Conservation (phyloP, 2,329 filamentous ascomycete genomes). For the Penicillium sp. region DNA sequence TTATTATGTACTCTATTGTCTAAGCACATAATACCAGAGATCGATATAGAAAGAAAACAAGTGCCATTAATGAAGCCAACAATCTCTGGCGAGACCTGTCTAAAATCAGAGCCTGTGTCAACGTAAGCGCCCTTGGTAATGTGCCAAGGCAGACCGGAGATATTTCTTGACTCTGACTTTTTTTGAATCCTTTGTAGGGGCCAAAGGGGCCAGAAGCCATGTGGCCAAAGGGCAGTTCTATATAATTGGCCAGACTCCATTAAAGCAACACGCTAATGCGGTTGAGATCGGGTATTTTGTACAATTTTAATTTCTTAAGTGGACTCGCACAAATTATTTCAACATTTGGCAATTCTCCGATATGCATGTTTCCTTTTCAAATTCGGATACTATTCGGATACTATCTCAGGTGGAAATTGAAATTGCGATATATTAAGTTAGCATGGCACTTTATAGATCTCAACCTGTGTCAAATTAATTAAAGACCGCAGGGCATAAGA, state of each 20-base stretch:
- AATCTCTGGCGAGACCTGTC: not conserved
- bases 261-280: not conserved
- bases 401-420: not conserved
- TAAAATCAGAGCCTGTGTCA: not conserved
- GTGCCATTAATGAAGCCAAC: not conserved
- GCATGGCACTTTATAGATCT: not conserved
- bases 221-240: not conserved
- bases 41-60: too few species aligned
- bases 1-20: not conserved
- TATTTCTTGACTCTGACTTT: not conserved
- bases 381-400: not conserved
- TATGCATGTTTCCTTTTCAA: not conserved
- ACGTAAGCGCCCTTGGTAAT: not conserved
- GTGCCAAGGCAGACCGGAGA: constrained; percentile 2
- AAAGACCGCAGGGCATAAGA: not conserved
- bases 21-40: not conserved
- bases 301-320: not conserved
- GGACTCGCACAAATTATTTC: not conserved
- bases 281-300: constrained; percentile 4
- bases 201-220: not conserved
- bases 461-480: not conserved
- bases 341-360: not conserved
- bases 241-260: not conserved
- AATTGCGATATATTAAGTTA: not conserved
- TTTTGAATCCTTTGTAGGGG: not conserved